A percentile compares a stretch with the other conserved stretches of the same genome.
phyloP scores from a whole-genome alignment of 2,329 filamentous ascomycete genomes.

The Neofusicoccum parvum region DNA sequence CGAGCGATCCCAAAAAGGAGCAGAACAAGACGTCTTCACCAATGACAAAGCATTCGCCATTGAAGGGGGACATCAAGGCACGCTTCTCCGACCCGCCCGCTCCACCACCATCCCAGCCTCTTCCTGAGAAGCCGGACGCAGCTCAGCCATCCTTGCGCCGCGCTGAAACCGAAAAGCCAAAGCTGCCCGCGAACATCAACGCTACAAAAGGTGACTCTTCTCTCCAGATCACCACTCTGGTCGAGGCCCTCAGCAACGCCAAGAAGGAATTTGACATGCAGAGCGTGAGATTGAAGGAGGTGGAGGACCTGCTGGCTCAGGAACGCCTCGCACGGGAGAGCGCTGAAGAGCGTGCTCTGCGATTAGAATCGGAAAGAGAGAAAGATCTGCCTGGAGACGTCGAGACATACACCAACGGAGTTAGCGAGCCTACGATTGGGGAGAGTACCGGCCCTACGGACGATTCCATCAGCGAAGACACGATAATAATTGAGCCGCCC shows the following conservation, averaged over 20 bases:
- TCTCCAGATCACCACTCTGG: conserved; percentile 79
- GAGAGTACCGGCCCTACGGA: conserved; percentile 17
- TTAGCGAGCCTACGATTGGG: conserved; percentile 40
- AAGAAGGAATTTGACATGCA: conserved; percentile 89
- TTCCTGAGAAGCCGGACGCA: conserved; percentile 88
- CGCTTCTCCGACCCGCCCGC: conserved; percentile 92
- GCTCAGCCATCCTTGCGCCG: conserved; percentile 69
- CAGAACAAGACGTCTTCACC: conserved; percentile 47
- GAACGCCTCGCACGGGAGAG: conserved; percentile 81
- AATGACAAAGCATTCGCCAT: conserved; percentile 47
- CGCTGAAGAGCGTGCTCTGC: conserved; percentile 79
- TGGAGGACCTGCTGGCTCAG: conserved; percentile 76
- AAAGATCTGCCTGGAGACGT: conserved; percentile 32
- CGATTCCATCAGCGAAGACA: conserved; percentile 18
- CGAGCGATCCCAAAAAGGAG: conserved; percentile 65
- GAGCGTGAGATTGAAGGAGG: conserved; percentile 73
- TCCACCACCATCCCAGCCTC: conserved; percentile 86
- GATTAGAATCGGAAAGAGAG: conserved; percentile 64
- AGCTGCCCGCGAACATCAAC: conserved; percentile 45
- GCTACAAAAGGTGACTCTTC: conserved; percentile 52
- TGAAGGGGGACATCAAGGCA: conserved; percentile 73
- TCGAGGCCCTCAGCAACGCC: conserved; percentile 79
- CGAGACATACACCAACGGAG: conserved; percentile 34
- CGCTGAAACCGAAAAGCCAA: conserved; percentile 73
- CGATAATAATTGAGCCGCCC: conserved; percentile 29